These are phyloP conservation scores for Aquilaria yunnanensis DNA, from an alignment of 345 rosid species.

Conservation along the genomic window DNA sequence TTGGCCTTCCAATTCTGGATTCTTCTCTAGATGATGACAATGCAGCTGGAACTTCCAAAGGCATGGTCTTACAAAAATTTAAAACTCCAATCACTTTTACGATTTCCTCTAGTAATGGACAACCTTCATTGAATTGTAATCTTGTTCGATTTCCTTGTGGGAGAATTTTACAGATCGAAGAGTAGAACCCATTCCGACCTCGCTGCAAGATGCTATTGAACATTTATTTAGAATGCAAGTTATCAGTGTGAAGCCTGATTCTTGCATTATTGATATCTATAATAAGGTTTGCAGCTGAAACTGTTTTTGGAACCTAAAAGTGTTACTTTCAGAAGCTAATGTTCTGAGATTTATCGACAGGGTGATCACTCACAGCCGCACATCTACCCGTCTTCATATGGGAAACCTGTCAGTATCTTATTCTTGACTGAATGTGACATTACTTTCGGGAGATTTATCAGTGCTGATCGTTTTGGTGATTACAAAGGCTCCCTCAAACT, in stretches of 20 bases:
- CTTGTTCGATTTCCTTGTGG: conserved; percentile 1
- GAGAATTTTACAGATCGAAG: conserved; percentile 41
- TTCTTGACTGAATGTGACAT: conserved; percentile 78
- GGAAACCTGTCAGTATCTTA: conserved; percentile 62
- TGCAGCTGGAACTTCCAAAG: conserved; percentile 44
- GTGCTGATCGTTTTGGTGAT: conserved; percentile 61
- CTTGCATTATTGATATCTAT: conserved; percentile 78
- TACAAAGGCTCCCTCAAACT: conserved; percentile 81
- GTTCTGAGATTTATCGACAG: conserved; percentile 25
- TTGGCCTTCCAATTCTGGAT: conserved; percentile 79
- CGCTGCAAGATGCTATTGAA: conserved; percentile 70
- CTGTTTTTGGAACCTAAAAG: not conserved
- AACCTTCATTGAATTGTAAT: not conserved
- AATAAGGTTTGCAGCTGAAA: conserved; percentile 46
- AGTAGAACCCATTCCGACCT: conserved; percentile 64
- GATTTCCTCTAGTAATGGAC: not conserved
- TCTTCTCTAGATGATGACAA: conserved; percentile 64
- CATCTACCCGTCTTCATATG: conserved; percentile 69
- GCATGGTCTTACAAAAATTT: conserved; percentile 27
- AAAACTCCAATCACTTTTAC: not conserved
- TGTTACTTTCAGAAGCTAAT: conserved; percentile 1
- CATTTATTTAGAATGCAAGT: conserved; percentile 53
- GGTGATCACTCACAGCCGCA: conserved; percentile 93
- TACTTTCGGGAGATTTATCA: conserved; percentile 68
- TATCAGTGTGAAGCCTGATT: conserved; percentile 65